phyloP scores from a whole-genome alignment of 164 flowering plant genomes.

The Aristolochia fimbriata region DNA sequence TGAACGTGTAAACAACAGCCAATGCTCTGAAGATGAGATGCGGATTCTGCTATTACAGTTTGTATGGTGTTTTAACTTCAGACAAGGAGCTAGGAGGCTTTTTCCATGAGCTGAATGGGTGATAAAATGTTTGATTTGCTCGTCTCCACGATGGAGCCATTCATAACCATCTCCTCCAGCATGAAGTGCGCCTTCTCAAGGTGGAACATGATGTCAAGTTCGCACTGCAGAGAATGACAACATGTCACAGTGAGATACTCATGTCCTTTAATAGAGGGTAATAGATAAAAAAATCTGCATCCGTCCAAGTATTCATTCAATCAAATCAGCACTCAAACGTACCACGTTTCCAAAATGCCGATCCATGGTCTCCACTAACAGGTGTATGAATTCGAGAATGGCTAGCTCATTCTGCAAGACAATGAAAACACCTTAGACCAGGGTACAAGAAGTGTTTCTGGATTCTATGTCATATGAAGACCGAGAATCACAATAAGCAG shows the following conservation, averaged over 20 bases:
- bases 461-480: too few relatives aligned
- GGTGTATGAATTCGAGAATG: constrained; percentile 85
- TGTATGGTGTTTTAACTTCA: too few relatives aligned
- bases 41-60: too few relatives aligned
- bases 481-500: too few relatives aligned
- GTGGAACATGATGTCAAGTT: constrained; percentile 98
- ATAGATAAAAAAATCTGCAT: background rate
- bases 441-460: too few relatives aligned
- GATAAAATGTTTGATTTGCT: constrained; percentile 74
- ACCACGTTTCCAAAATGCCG: constrained; percentile 99
- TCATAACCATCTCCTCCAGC: constrained; percentile 99
- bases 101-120: constrained; percentile 91
- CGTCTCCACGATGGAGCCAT: constrained; percentile 92
- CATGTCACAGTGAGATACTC: background rate
- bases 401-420: constrained; percentile 87
- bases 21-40: too few relatives aligned
- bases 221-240: constrained; percentile 54
- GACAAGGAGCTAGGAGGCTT: constrained; percentile 32
- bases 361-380: constrained; percentile 96
- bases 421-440: background rate
- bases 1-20: too few relatives aligned
- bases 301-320: background rate
- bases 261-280: background rate
- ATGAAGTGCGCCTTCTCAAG: constrained; percentile 97
- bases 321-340: constrained; percentile 10